These are phyloP conservation scores for Cantharellus cinnabarinus DNA, from an alignment of 768 basidiomycete species.

Conservation along the genomic window DNA sequence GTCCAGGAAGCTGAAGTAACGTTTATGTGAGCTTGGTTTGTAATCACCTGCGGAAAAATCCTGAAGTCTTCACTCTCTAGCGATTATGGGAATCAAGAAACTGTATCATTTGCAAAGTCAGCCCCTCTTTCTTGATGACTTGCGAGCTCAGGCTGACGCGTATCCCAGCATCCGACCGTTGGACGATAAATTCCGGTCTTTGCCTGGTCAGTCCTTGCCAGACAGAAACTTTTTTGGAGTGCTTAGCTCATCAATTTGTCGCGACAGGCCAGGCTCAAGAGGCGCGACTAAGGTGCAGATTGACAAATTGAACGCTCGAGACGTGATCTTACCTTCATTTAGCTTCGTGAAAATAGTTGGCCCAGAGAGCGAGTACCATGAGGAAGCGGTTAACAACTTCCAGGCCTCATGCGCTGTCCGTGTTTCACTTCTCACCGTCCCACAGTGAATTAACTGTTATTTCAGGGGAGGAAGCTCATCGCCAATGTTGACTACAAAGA, in stretches of 20 bases:
- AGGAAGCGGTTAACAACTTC: conserved; percentile 76
- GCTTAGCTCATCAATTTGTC: not conserved
- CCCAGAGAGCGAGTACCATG: conserved; percentile 66
- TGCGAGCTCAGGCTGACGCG: not conserved
- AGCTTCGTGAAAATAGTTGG: conserved; percentile 78
- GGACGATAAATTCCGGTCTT: conserved; percentile 70
- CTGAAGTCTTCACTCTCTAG: not conserved
- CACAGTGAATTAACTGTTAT: not conserved
- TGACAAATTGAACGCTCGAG: not conserved
- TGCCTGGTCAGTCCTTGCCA: conserved; percentile 37
- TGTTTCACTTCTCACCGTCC: not conserved
- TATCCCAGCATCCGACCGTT: conserved; percentile 49
- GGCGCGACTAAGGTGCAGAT: conserved; percentile 57
- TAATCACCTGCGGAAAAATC: not conserved
- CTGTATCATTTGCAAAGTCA: conserved; percentile 35
- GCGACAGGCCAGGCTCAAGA: conserved; percentile 50
- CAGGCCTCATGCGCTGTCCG: conserved; percentile 47
- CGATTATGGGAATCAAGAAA: conserved; percentile 89
- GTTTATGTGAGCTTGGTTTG: conserved; percentile 34
- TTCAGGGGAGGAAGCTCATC: conserved; percentile 72
- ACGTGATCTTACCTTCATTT: conserved; percentile 2
- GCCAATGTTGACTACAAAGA: conserved; percentile 89
- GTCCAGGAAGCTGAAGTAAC: conserved; percentile 64
- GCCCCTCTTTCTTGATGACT: not conserved
- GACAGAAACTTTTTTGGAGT: not conserved